Evolutionary conservation across 768 basidiomycete genomes (phyloP), one percentile per base, ranked within the genome.

Genomic region (Mycena capillaripes): DNA sequence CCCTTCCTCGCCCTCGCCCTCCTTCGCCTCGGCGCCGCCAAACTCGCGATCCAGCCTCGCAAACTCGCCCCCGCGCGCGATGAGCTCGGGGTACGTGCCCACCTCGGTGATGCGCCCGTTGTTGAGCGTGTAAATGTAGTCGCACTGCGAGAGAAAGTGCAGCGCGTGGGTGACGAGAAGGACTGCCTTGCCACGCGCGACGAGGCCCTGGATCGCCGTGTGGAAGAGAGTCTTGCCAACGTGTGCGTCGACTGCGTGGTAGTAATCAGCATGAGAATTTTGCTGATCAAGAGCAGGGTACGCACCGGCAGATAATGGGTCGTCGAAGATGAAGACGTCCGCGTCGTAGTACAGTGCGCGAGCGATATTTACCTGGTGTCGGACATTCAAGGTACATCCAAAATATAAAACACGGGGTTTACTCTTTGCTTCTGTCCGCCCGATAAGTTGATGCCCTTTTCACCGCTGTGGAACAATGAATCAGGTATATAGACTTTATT

Each of bases 161-260:
- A 97, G 86, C 3, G 95, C 95, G 77, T 97, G 96, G 0, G 97
- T 98, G 63, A 97, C 96, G 65, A 98, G 89, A 48, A 98, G 85
- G 30, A 95, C 89, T 16, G 97, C 97, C 80, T 95, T 95, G 55
- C 86, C 89, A 6, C 76, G 77, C 36, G 74, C 76, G 25, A 84
- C 82, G 6, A 90, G 85, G 0, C 81, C 81, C 12, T 89, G 72
- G 75, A 94, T 92, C 17, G 90, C 92, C 60, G 88, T 85, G 55
- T 88, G 84, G 78, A 94, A 93, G 6, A 94, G 84, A 10, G 89
- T 84, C 76, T 89, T 89, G 4, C 92, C 92, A 60, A 94, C 93
- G 75, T 94, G 92, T 2, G 92, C 92, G 77, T 94, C 93, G 57
- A 94, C 91, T n/a, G n/a, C n/a, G n/a, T n/a, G n/a, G n/a, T n/a